Evolutionary conservation across 192 early-diverging fungal genomes (phyloP).

Genomic region (Coemansia sp.): DNA sequence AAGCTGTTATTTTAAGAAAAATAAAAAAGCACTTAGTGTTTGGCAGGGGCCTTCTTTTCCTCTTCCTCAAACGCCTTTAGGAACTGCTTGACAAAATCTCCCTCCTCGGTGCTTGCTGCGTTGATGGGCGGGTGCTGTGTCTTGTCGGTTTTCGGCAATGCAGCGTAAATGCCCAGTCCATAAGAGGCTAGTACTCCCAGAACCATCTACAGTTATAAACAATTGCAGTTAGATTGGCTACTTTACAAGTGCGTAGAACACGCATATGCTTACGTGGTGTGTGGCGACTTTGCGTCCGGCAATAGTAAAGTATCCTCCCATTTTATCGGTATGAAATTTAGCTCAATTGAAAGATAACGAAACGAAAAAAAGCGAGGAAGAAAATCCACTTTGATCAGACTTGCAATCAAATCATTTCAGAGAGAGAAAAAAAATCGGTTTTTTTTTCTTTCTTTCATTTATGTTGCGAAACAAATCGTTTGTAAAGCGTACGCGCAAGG

Average conservation of each 20-base stretch:
- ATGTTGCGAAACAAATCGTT: slow-evolving; percentile 82
- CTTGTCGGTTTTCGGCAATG: slow-evolving; percentile 48
- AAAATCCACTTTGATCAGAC: not conserved
- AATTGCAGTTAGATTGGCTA: not conserved
- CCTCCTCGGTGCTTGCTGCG: slow-evolving; percentile 45
- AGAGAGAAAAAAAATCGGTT: not conserved
- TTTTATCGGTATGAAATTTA: slow-evolving; percentile 1
- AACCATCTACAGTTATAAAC: slow-evolving; percentile 36
- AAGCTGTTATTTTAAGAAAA: slow-evolving; percentile 17
- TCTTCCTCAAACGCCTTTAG: slow-evolving; percentile 52
- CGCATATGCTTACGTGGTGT: slow-evolving; percentile 40
- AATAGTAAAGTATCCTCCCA: slow-evolving; percentile 52
- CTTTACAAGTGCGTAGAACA: not conserved
- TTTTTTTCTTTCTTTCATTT: not conserved
- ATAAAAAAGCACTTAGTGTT: too few species aligned
- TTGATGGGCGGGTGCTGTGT: slow-evolving; percentile 49
- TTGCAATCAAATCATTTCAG: not conserved
- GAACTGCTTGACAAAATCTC: slow-evolving; percentile 53
- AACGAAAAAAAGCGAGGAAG: not conserved
- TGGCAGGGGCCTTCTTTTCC: slow-evolving; percentile 18
- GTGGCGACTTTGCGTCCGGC: slow-evolving; percentile 53
- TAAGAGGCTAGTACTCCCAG: slow-evolving; percentile 46
- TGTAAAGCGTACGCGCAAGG: slow-evolving; percentile 87
- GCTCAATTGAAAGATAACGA: not conserved
- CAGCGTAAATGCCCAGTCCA: slow-evolving; percentile 38